Conservation (phyloP, 345 rosid species). For the Eucalyptus viminalis region DNA sequence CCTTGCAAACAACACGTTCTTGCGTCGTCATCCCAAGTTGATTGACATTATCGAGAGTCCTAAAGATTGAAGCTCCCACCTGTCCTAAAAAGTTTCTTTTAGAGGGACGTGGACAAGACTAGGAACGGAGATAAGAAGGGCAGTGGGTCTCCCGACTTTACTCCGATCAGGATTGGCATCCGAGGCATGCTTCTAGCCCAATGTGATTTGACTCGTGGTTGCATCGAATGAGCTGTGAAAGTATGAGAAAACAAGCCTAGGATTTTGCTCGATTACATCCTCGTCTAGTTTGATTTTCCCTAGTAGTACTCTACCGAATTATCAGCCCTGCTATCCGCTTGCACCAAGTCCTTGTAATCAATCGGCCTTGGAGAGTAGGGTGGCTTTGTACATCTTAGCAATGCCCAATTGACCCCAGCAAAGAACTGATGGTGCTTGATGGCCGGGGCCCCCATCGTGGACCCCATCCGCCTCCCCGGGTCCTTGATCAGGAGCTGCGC, state of each 20-base stretch:
- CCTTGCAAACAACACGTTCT: background rate
- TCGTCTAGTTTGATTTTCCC: background rate
- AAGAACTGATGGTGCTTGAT: constrained; percentile 44
- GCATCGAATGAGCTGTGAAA: background rate
- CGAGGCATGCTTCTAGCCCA: background rate
- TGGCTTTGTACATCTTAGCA: constrained; percentile 40
- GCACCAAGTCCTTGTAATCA: background rate
- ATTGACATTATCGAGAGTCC: background rate
- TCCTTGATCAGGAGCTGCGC: constrained; percentile 43
- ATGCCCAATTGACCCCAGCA: constrained; percentile 49
- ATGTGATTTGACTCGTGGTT: background rate
- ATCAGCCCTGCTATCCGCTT: background rate
- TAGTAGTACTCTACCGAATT: constrained; percentile 35
- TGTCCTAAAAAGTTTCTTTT: background rate
- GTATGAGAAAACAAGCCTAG: background rate
- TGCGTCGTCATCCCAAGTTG: background rate
- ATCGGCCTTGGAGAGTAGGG: constrained; percentile 24
- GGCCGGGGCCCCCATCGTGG: constrained; percentile 40
- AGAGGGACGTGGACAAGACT: background rate
- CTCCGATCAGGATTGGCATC: background rate
- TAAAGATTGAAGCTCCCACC: background rate
- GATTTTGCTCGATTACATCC: background rate
- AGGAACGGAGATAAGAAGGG: background rate
- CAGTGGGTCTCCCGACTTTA: background rate
- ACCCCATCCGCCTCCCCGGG: constrained; percentile 35